Evolutionary conservation across 306 rosid species (phyloP).

Genomic region (Prosopis cineraria): DNA sequence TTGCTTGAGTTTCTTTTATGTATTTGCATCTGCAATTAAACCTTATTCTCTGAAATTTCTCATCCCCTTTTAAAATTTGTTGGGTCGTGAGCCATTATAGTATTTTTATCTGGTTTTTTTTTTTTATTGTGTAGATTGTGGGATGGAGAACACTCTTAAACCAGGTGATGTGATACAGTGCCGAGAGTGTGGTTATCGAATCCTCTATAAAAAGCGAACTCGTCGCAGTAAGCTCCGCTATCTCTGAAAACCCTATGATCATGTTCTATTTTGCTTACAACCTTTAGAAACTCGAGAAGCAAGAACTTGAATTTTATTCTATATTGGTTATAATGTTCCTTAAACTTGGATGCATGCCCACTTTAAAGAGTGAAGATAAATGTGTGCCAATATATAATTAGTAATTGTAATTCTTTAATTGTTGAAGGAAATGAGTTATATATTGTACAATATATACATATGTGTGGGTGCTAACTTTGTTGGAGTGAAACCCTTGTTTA

Average conservation of each 20-base stretch:
- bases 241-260: not conserved
- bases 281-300: not conserved
- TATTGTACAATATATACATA: not conserved
- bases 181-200: conserved; percentile 94
- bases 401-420: not conserved
- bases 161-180: conserved; percentile 93
- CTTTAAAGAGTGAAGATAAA: not conserved
- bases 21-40: not conserved
- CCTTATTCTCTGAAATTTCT: not conserved
- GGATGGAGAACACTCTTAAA: conserved; percentile 84
- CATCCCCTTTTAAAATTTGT: not conserved
- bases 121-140: conserved; percentile 94
- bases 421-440: not conserved
- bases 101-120: not conserved
- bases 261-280: not conserved
- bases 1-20: not conserved
- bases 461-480: not conserved
- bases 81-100: not conserved
- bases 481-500: not conserved
- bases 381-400: not conserved
- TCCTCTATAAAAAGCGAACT: conserved; percentile 97
- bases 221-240: conserved; percentile 71
- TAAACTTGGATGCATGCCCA: not conserved
- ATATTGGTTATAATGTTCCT: not conserved
- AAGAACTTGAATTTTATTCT: not conserved